phyloP scores from a whole-genome alignment of 2,329 filamentous ascomycete genomes.

The Colletotrichum australisinense region DNA sequence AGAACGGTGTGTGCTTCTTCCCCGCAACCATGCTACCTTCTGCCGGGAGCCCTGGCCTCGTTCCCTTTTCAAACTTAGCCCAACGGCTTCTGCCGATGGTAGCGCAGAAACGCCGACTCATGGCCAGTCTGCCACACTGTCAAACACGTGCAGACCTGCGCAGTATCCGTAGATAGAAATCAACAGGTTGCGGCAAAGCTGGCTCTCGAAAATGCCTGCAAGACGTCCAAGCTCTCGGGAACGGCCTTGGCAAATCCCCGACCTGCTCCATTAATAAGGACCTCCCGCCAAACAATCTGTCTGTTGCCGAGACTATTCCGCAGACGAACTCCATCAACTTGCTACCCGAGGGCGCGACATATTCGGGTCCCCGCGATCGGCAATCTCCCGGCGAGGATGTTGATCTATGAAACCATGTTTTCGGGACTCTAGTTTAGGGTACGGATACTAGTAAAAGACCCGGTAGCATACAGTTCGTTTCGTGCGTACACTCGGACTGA shows the following conservation, averaged over 20 bases:
- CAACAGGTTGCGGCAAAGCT: neutral
- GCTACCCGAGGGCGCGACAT: neutral
- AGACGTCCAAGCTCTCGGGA: neutral
- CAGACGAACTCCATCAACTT: neutral
- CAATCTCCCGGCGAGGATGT: neutral
- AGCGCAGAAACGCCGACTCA: neutral
- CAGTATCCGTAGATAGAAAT: neutral
- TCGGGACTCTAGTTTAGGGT: neutral
- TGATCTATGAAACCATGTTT: neutral
- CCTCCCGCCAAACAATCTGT: neutral
- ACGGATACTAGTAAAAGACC: neutral
- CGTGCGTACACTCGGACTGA: neutral
- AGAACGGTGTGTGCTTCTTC: slow-evolving; percentile 15
- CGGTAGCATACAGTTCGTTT: slow-evolving; percentile 1
- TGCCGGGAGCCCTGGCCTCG: slow-evolving; percentile 7
- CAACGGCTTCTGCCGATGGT: slow-evolving; percentile 21
- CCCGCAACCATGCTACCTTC: slow-evolving; percentile 25
- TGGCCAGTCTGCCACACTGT: neutral
- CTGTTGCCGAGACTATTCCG: neutral
- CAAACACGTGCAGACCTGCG: neutral
- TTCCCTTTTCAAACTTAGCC: neutral
- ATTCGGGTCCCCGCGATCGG: slow-evolving; percentile 8
- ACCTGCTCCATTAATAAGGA: neutral
- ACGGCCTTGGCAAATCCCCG: neutral
- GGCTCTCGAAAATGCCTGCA: neutral